Evolutionary conservation across 2,329 filamentous ascomycete species (phyloP), one percentile per base, ranked within the genome.

Genomic region (Ascochyta fabae): DNA sequence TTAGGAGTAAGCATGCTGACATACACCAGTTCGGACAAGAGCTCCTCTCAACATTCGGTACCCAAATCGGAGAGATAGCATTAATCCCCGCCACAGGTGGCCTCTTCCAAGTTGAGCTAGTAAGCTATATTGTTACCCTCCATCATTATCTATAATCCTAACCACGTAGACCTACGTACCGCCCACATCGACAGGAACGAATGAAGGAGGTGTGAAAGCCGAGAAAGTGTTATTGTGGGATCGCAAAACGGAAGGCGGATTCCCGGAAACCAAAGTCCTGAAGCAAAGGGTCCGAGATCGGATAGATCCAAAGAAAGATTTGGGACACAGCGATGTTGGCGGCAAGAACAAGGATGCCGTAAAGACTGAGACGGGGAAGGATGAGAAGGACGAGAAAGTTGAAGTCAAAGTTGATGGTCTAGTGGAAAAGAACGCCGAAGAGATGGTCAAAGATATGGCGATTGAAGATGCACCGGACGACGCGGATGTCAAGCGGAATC

Each of bases 31-130:
- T 90, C 75, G 94, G 89, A 44, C 95, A 98, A 82, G 95, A 98
- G 77, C 87, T 99, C 40, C 86, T 99, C 34, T 96, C 92, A 1
- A 99, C 94, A 0, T 99, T 99, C 79, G 86, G 86, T 50, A 91
- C 87, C 1, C 82, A 86, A 40, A 84, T 98, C 2, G 93, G 92
- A 58, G 94, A 98, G 75, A 88, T 98, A 9, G 87, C 94, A 15
- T 84, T 99, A 7, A 86, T 96, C 62, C 95, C 95, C 0, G 83
- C 87, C 13, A 96, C 91, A 0, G 92, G 94, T 16, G 94, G 95
- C 0, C 81, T 90, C 2, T 99, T 98, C 70, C 82, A 85, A 22
- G 88, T 98, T 12, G 83, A 88, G 55, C 84, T 96, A 51, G 71
- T 73, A 53, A 29, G 66, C 6, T 1, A 2, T 13, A 12, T 12